Evolutionary conservation across 2,329 filamentous ascomycete genomes (phyloP), one percentile per base, ranked within the genome.

Genomic region (Trichophyton benhamiae): DNA sequence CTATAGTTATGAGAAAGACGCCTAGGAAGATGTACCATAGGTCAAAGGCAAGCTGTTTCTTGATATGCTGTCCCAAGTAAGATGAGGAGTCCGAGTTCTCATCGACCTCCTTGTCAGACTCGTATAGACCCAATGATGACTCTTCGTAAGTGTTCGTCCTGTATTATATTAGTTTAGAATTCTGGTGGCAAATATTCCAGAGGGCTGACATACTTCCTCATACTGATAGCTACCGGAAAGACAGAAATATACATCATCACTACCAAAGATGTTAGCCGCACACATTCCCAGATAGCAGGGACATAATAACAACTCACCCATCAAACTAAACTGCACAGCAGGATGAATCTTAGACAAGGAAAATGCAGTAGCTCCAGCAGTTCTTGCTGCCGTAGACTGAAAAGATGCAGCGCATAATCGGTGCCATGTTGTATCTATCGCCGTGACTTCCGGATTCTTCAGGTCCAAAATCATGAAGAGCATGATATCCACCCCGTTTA

Each of bases 211-310:
- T 60, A 78, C 74, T 59, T 77, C 59, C 92, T 88, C 64, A 96
- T 87, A 6, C 88, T 92, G 67, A 97, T 96, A 69, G 92, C 92
- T 66, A 96, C 95, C 2, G 92, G 92, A 66, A 95, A 95, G 61
- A 95, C 87, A 58, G 91, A 95, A 65, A 97, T 95, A 74, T 97
- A 97, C 92, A 97, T 97, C 92, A 97, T 97, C 71, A 96, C 86
- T 73, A 95, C 78, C 49, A 8, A 3, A 15, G 7, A 0, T 83
- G 73, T 20, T n/a, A 58, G 25, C 33, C 8, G 11, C 1, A 38
- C 11, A n/a, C n/a, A 25, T 11, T 41, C 3, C 27, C 17, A 15
- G 0, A 0, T 6, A 9, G 1, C 13, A 55, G 4, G 2, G 17
- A 53, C 5, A 25, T 3, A 5, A n/a, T 9, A 20, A 7, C 3